Evolutionary conservation across 768 basidiomycete species (phyloP).

Genomic region (Sporobolomyces pararoseus): DNA sequence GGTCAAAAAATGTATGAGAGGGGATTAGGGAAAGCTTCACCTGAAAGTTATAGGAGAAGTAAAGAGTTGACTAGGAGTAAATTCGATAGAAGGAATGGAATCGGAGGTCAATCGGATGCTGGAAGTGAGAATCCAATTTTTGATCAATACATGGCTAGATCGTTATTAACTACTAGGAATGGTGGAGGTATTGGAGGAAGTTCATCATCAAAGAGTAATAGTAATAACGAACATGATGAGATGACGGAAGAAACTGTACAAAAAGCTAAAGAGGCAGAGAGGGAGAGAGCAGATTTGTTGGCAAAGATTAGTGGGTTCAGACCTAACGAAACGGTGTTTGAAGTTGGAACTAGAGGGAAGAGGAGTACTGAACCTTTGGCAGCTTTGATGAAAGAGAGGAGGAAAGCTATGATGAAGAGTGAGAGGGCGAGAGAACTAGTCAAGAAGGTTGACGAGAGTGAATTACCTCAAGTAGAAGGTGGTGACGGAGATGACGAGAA

Average conservation of each 20-base stretch:
- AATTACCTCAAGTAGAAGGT: constrained; percentile 46
- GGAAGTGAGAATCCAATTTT: constrained; percentile 66
- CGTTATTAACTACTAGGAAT: neutral
- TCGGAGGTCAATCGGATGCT: constrained; percentile 53
- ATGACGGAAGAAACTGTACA: neutral
- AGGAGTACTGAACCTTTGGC: constrained; percentile 57
- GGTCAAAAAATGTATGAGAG: constrained; percentile 93
- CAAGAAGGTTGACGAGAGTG: constrained; percentile 37
- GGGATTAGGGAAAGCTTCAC: constrained; percentile 82
- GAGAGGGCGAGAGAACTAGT: constrained; percentile 23
- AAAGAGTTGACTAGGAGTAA: constrained; percentile 67
- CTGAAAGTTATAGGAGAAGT: constrained; percentile 77
- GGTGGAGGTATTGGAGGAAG: neutral
- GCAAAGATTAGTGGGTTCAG: constrained; percentile 73
- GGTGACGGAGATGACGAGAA: constrained; percentile 47
- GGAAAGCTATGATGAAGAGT: constrained; percentile 66
- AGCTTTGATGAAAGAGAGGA: constrained; percentile 79
- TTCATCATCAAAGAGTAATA: neutral
- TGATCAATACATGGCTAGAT: constrained; percentile 22
- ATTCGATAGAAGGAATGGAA: constrained; percentile 51
- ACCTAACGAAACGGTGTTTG: constrained; percentile 85
- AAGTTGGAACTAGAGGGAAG: constrained; percentile 72
- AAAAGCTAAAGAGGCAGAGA: constrained; percentile 51
- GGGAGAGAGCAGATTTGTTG: constrained; percentile 64
- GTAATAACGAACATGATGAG: neutral